phyloP scores from a whole-genome alignment of 1,284 basidiomycete species.

The Ustilago nuda region DNA sequence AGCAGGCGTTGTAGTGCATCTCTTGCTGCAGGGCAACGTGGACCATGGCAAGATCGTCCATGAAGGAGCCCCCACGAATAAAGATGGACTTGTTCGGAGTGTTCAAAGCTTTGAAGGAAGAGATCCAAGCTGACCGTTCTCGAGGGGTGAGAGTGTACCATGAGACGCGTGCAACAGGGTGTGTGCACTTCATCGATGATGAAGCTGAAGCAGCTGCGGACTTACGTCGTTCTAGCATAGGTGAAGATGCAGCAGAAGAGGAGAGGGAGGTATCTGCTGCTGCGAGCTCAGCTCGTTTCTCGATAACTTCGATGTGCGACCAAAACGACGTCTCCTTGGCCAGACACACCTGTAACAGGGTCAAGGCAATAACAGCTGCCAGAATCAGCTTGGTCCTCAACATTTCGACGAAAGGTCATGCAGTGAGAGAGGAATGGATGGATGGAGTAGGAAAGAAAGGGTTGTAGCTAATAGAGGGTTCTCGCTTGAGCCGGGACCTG shows the following conservation, averaged over 20 bases:
- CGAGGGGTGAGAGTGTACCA: slow-evolving; percentile 22
- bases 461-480: background rate
- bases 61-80: slow-evolving; percentile 21
- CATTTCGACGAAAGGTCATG: background rate
- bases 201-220: background rate
- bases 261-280: background rate
- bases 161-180: slow-evolving; percentile 29
- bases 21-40: slow-evolving; percentile 41
- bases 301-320: slow-evolving; percentile 14
- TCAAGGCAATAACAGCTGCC: background rate
- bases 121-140: slow-evolving; percentile 25
- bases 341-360: background rate
- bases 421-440: background rate
- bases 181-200: slow-evolving; percentile 31
- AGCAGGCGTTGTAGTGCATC: slow-evolving; percentile 46
- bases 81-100: slow-evolving; percentile 29
- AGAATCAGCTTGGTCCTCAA: background rate
- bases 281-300: slow-evolving; percentile 2
- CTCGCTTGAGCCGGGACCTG: background rate
- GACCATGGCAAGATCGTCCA: slow-evolving; percentile 40
- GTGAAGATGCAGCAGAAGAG: background rate
- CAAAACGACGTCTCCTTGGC: slow-evolving; percentile 26
- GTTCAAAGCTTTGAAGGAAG: slow-evolving; percentile 8
- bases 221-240: background rate
- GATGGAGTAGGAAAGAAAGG: background rate